Evolutionary conservation across 768 basidiomycete species (phyloP).

Genomic region (Hygrophorus pudorinus): DNA sequence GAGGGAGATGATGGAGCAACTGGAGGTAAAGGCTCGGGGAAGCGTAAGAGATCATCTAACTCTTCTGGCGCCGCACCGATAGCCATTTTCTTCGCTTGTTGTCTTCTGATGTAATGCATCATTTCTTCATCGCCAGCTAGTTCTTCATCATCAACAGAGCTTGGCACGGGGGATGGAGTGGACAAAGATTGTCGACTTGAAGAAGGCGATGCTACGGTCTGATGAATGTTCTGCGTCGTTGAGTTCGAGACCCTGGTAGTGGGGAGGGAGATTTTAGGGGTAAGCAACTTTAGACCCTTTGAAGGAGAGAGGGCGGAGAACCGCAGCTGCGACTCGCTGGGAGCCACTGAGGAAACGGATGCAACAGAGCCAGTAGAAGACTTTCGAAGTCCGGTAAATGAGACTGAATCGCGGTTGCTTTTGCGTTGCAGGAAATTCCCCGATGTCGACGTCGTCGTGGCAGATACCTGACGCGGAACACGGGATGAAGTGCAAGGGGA

Average conservation of each 20-base stretch:
- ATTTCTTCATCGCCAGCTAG: slow-evolving; percentile 92
- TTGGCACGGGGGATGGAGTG: slow-evolving; percentile 77
- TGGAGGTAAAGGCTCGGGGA: slow-evolving; percentile 84
- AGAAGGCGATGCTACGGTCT: slow-evolving; percentile 50
- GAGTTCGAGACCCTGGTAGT: slow-evolving; percentile 47
- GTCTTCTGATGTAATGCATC: slow-evolving; percentile 85
- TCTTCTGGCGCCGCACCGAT: slow-evolving; percentile 79
- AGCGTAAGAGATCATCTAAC: slow-evolving; percentile 78
- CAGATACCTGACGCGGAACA: slow-evolving; percentile 55
- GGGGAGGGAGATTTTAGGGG: slow-evolving; percentile 63
- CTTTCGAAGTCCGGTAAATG: slow-evolving; percentile 70
- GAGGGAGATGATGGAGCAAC: slow-evolving; percentile 53
- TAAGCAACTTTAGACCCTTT: slow-evolving; percentile 71
- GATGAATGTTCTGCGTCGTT: slow-evolving; percentile 39
- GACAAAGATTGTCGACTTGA: slow-evolving; percentile 69
- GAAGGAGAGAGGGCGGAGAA: slow-evolving; percentile 83
- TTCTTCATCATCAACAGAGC: slow-evolving; percentile 77
- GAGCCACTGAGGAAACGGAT: slow-evolving; percentile 47
- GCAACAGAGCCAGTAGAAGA: slow-evolving; percentile 75
- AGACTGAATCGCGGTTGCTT: slow-evolving; percentile 68
- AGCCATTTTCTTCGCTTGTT: slow-evolving; percentile 81
- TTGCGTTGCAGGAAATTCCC: slow-evolving; percentile 48
- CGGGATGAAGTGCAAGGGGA: slow-evolving; percentile 58
- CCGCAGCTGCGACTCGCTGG: slow-evolving; percentile 43
- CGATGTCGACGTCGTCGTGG: slow-evolving; percentile 30